Evolutionary conservation across 179 eudicot species (phyloP).

Genomic region (Beta lomatogona): DNA sequence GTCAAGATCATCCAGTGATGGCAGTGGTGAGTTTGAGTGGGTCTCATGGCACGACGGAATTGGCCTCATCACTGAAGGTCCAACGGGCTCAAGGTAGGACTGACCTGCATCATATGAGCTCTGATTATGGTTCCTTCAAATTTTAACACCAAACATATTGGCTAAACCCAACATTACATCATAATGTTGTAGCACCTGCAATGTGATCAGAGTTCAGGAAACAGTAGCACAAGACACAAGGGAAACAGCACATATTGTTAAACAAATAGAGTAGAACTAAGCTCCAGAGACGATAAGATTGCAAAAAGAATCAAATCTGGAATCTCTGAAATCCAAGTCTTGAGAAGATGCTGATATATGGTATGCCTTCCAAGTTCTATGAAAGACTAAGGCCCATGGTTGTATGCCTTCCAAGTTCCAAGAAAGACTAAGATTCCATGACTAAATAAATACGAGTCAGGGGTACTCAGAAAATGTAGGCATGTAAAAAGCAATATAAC

Average conservation of each 20-base stretch:
- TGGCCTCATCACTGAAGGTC: slow-evolving; percentile 28
- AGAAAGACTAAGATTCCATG: background rate
- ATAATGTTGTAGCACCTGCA: background rate
- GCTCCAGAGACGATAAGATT: background rate
- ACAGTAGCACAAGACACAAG: background rate
- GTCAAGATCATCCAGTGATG: slow-evolving; percentile 84
- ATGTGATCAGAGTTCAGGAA: background rate
- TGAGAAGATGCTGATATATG: background rate
- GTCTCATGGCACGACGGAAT: slow-evolving; percentile 35
- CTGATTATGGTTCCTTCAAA: background rate
- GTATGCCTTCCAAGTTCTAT: background rate
- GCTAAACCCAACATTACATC: background rate
- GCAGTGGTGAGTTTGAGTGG: slow-evolving; percentile 40
- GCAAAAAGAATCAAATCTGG: background rate
- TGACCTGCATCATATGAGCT: slow-evolving; percentile 27
- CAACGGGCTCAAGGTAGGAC: slow-evolving; percentile 26
- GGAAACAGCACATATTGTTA: background rate
- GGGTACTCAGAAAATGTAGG: background rate
- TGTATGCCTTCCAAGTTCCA: no score
- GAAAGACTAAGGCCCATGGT: background rate
- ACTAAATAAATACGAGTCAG: background rate
- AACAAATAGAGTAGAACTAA: background rate
- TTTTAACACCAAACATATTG: background rate
- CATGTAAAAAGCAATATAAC: background rate
- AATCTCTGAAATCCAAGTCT: background rate